A percentile compares a stretch with the other conserved stretches of the same genome.
Conservation (phyloP, 2,329 filamentous ascomycete species). For the Dothiorella sarmentorum region DNA sequence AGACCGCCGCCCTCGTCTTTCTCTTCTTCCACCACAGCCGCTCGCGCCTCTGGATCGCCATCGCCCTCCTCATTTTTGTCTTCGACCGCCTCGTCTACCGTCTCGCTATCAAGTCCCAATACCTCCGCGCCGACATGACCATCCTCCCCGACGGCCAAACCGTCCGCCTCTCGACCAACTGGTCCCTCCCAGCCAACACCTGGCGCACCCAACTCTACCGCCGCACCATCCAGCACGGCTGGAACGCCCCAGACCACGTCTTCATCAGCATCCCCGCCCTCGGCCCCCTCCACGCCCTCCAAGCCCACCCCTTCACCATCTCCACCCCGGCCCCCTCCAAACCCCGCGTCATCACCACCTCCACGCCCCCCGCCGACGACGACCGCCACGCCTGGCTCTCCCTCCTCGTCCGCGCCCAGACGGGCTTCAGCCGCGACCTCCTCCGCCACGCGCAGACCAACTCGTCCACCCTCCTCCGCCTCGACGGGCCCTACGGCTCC, state of each 20-base stretch:
- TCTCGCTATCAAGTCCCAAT: conserved; percentile 50
- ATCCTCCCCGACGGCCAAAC: conserved; percentile 58
- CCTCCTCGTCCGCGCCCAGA: conserved; percentile 58
- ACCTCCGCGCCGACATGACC: conserved; percentile 48
- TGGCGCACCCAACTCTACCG: conserved; percentile 22
- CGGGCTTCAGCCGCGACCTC: conserved; percentile 58
- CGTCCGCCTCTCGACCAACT: conserved; percentile 47
- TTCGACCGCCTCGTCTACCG: conserved; percentile 58
- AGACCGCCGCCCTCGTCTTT: conserved; percentile 53
- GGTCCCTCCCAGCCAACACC: conserved; percentile 30
- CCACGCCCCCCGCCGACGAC: not conserved
- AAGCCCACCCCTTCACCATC: conserved; percentile 66
- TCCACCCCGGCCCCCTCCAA: conserved; percentile 53
- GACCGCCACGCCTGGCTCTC: conserved; percentile 50
- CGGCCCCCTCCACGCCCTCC: conserved; percentile 50
- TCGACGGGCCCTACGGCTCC: conserved; percentile 66
- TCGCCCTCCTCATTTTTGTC: conserved; percentile 55
- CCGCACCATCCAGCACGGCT: conserved; percentile 47
- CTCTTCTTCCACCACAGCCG: conserved; percentile 59
- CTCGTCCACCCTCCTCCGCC: conserved; percentile 44
- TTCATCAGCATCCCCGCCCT: conserved; percentile 60
- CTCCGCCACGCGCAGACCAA: conserved; percentile 50
- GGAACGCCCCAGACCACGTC: conserved; percentile 61
- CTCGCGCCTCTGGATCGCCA: conserved; percentile 51
- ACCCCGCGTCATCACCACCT: not conserved